Evolutionary conservation across 768 basidiomycete genomes (phyloP).

Genomic region (Tubosaeta sp.): DNA sequence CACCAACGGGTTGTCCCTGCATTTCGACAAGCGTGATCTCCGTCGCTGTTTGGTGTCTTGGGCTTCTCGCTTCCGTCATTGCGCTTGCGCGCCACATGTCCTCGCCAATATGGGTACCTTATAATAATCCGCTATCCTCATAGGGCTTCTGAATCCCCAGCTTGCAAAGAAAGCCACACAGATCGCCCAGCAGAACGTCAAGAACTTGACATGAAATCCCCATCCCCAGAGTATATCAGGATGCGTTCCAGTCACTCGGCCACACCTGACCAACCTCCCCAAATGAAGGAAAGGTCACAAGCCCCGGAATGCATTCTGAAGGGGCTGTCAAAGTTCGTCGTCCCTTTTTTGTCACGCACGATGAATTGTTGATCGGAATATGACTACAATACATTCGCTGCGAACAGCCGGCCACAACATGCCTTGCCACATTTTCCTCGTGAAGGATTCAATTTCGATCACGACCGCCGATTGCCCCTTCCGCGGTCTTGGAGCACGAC

Average conservation of each 20-base stretch:
- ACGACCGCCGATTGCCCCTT: constrained; percentile 30
- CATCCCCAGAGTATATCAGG: constrained; percentile 20
- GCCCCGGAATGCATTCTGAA: constrained; percentile 20
- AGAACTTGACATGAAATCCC: constrained; percentile 14
- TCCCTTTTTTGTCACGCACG: constrained; percentile 4
- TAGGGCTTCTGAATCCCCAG: constrained; percentile 31
- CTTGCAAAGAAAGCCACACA: constrained; percentile 17
- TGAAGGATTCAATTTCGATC: constrained; percentile 31
- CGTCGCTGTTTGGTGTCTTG: constrained; percentile 10
- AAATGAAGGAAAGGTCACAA: constrained; percentile 18
- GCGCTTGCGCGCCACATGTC: constrained; percentile 29
- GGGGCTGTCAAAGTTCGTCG: constrained; percentile 23
- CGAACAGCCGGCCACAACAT: constrained; percentile 32
- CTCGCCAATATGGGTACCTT: constrained; percentile 16
- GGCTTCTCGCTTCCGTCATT: constrained; percentile 15
- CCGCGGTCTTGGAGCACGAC: constrained; percentile 29
- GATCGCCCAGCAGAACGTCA: constrained; percentile 11
- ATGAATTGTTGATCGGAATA: constrained; percentile 25
- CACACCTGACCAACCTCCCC: constrained; percentile 15
- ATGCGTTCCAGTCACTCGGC: constrained; percentile 18
- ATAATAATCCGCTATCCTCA: constrained; percentile 18
- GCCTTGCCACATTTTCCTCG: constrained; percentile 30
- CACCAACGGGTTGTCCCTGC: constrained; percentile 10
- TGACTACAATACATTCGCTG: constrained; percentile 17
- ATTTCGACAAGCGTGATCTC: constrained; percentile 11